Conservation (phyloP, 179 eudicot species). For the Camellia oleifera region DNA sequence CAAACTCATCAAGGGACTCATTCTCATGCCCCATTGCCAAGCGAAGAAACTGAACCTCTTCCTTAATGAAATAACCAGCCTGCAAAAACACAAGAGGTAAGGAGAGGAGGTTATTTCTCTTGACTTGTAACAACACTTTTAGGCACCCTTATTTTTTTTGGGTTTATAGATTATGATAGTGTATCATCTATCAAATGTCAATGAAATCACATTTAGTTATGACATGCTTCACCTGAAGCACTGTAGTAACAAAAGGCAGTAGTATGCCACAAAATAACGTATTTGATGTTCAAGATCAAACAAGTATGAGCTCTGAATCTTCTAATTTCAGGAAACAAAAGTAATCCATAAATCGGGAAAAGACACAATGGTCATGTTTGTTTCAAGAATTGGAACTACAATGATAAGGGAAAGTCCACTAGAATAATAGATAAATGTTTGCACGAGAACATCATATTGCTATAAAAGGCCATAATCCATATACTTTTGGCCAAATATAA, state of each 20-base stretch:
- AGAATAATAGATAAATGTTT: too few species aligned
- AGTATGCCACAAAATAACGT: too few species aligned
- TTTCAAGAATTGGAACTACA: too few species aligned
- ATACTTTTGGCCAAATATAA: too few species aligned
- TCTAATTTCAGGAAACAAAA: background rate
- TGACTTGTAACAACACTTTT: background rate
- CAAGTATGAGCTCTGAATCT: conserved; percentile 15
- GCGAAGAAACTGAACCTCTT: conserved; percentile 63
- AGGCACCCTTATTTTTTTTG: background rate
- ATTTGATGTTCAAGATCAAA: too few species aligned
- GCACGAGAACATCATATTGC: too few species aligned
- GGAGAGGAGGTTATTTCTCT: conserved; percentile 1
- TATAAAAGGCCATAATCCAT: too few species aligned
- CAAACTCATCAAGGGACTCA: conserved; percentile 73
- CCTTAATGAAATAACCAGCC: conserved; percentile 69
- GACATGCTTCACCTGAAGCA: background rate
- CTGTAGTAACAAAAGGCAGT: background rate
- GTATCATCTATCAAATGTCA: background rate
- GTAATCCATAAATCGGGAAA: too few species aligned
- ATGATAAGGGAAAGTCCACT: too few species aligned
- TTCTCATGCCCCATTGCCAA: conserved; percentile 86
- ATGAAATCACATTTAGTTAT: background rate
- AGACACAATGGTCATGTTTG: too few species aligned
- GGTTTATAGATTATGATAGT: background rate
- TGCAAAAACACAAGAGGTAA: conserved; percentile 21